phyloP scores from a whole-genome alignment of 2,329 filamentous ascomycete species.

The Xylariaceae sp. region DNA sequence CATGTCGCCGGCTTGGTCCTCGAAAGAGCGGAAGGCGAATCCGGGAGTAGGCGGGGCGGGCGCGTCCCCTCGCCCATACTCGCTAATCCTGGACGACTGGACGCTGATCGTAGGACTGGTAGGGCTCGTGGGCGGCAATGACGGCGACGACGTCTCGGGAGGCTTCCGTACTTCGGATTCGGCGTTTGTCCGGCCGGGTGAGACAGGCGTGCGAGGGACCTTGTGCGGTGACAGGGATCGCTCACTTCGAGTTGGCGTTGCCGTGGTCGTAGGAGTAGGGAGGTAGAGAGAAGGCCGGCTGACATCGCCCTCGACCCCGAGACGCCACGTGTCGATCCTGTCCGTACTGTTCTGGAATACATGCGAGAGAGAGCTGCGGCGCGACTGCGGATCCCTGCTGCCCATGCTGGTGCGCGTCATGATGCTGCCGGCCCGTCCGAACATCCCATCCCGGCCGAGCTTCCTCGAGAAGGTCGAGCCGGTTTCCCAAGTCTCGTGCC shows the following conservation, averaged over 20 bases:
- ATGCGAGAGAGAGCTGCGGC: constrained; percentile 48
- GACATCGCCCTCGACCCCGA: constrained; percentile 44
- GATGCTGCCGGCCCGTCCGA: constrained; percentile 52
- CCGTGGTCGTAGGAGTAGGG: constrained; percentile 29
- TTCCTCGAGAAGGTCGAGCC: constrained; percentile 70
- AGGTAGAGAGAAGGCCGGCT: constrained; percentile 35
- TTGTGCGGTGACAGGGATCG: constrained; percentile 53
- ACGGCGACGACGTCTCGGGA: constrained; percentile 32
- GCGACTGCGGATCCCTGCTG: constrained; percentile 40
- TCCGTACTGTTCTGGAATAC: constrained; percentile 50
- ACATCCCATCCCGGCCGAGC: constrained; percentile 53
- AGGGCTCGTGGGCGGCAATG: constrained; percentile 34
- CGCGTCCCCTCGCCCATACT: constrained; percentile 18
- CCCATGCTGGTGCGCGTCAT: constrained; percentile 46
- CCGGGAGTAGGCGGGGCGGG: constrained; percentile 47
- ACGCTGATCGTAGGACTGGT: constrained; percentile 39
- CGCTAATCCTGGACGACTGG: constrained; percentile 18
- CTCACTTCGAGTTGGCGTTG: constrained; percentile 37
- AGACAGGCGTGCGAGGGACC: constrained; percentile 27
- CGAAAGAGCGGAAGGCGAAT: constrained; percentile 43
- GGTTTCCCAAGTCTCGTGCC: constrained; percentile 71
- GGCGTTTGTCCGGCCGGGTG: constrained; percentile 29
- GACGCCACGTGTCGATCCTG: constrained; percentile 83
- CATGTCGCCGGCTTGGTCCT: constrained; percentile 36
- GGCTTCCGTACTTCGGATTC: constrained; percentile 41